These are phyloP conservation scores for Ustulina deusta DNA, from an alignment of 2,329 filamentous ascomycete genomes.

Conservation along the genomic window DNA sequence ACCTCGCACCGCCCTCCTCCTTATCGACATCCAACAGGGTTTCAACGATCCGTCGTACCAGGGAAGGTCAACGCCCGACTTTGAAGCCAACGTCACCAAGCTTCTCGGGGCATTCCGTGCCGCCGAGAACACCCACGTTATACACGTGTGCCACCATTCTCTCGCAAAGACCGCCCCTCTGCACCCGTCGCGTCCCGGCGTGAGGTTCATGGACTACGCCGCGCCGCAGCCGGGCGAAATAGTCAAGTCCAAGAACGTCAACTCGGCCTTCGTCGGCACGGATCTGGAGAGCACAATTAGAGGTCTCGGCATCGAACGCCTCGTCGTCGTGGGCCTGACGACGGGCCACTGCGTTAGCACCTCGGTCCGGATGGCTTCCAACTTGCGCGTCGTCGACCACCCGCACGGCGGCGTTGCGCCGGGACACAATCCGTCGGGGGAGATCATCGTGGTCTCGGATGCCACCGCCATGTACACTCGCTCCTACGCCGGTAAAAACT, in stretches of 20 bases:
- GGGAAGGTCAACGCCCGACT: conserved; percentile 58
- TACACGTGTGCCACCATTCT: conserved; percentile 61
- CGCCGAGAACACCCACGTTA: conserved; percentile 48
- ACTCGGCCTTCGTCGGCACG: conserved; percentile 61
- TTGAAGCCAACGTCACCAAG: conserved; percentile 56
- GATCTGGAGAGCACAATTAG: conserved; percentile 55
- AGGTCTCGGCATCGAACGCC: conserved; percentile 51
- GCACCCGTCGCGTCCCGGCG: conserved; percentile 52
- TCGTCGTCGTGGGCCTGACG: conserved; percentile 58
- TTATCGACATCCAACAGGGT: conserved; percentile 61
- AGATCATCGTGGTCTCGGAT: conserved; percentile 59
- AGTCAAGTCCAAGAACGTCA: conserved; percentile 58
- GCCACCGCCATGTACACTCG: conserved; percentile 61
- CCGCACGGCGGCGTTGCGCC: conserved; percentile 23
- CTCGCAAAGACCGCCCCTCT: conserved; percentile 51
- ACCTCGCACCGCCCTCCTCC: conserved; percentile 52
- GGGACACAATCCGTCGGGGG: conserved; percentile 45
- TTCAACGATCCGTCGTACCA: conserved; percentile 54
- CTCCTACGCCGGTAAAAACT: conserved; percentile 44
- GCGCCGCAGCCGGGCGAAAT: conserved; percentile 52
- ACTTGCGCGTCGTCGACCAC: conserved; percentile 57
- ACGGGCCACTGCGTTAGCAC: conserved; percentile 65
- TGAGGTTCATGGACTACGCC: conserved; percentile 41
- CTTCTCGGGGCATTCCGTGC: conserved; percentile 52
- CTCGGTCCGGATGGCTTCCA: conserved; percentile 60